Percentiles rank a stretch among this genome's conserved stretches.
Conservation (phyloP, 768 basidiomycete species). For the Boletus rubescentipes region DNA sequence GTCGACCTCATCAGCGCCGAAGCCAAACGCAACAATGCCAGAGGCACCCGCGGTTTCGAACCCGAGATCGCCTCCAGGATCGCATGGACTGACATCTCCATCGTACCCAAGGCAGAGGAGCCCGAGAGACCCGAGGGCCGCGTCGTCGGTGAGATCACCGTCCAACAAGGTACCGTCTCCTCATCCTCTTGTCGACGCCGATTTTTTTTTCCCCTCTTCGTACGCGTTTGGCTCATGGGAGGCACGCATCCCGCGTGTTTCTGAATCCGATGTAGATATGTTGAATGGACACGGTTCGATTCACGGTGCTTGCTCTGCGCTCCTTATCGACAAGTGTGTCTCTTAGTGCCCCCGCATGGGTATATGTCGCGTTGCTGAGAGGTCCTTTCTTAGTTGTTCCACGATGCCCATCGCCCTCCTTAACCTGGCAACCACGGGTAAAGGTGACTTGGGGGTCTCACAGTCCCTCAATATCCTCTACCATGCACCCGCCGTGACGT, state of each 20-base stretch:
- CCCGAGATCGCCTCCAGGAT: conserved; percentile 25
- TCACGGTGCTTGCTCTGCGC: conserved; percentile 57
- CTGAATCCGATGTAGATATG: conserved; percentile 50
- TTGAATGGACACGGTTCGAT: conserved; percentile 46
- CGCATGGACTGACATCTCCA: conserved; percentile 41
- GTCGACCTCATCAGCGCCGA: conserved; percentile 15
- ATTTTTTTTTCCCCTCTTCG: too few relatives aligned
- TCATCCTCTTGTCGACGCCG: too few relatives aligned
- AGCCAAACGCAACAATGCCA: conserved; percentile 6
- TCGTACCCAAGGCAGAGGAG: conserved; percentile 45
- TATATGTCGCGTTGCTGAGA: neutral
- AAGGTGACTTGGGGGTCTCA: conserved; percentile 40
- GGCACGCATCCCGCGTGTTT: too few relatives aligned
- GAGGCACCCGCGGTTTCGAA: conserved; percentile 22
- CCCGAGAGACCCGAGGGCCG: conserved; percentile 43
- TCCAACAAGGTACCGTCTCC: conserved; percentile 39
- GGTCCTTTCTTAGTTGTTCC: conserved; percentile 43
- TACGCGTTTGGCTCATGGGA: too few relatives aligned
- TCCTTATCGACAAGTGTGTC: conserved; percentile 52
- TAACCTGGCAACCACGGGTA: conserved; percentile 26
- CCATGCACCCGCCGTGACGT: conserved; percentile 56
- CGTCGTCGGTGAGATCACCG: conserved; percentile 44
- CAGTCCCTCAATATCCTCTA: conserved; percentile 54
- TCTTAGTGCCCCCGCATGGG: too few relatives aligned
- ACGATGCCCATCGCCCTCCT: conserved; percentile 43